These are phyloP conservation scores for Zopfochytrium polystomum DNA, from an alignment of 371 early-diverging fungal genomes.

Conservation along the genomic window DNA sequence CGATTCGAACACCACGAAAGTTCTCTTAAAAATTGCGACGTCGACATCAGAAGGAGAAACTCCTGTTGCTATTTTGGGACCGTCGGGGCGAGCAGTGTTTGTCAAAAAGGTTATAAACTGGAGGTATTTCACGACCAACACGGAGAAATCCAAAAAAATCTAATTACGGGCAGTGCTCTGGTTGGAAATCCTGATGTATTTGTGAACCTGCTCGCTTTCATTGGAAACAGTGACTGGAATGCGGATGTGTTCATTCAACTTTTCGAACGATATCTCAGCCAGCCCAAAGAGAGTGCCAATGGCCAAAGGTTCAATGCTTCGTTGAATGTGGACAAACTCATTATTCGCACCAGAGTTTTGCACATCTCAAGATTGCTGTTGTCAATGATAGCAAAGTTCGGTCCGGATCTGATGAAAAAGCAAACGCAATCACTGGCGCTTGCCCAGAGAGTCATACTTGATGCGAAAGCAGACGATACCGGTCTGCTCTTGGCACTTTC, in stretches of 20 bases:
- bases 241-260: background rate
- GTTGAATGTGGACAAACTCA: background rate
- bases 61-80: background rate
- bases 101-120: background rate
- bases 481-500: constrained; percentile 55
- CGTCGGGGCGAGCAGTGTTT: background rate
- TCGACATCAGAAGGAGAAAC: background rate
- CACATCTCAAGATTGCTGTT: constrained; percentile 3
- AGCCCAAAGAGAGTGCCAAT: background rate
- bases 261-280: background rate
- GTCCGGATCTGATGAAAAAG: constrained; percentile 71
- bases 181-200: background rate
- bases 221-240: background rate
- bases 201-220: background rate
- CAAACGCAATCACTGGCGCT: constrained; percentile 76
- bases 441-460: constrained; percentile 66
- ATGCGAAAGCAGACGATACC: constrained; percentile 49
- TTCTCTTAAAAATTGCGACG: background rate
- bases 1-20: background rate
- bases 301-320: background rate
- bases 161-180: background rate
- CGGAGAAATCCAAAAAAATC: background rate
- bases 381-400: constrained; percentile 63
- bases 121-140: background rate
- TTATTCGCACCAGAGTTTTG: constrained; percentile 4